phyloP scores from a whole-genome alignment of 2,329 filamentous ascomycete genomes.

The Alternaria sp. region DNA sequence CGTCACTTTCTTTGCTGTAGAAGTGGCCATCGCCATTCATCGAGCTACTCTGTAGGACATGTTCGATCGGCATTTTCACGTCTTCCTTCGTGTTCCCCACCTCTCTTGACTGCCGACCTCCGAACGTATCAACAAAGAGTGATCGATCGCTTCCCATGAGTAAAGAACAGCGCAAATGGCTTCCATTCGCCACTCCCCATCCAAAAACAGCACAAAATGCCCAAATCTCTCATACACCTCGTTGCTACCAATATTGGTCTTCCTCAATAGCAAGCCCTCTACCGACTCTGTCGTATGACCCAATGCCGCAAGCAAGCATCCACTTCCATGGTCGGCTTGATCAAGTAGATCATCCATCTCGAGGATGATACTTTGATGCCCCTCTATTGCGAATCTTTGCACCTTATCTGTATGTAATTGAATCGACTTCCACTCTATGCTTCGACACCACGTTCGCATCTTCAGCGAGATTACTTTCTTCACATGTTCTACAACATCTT shows the following conservation, averaged over 20 bases:
- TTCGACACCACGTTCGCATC: background rate
- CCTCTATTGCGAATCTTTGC: too few relatives aligned
- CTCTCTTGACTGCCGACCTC: background rate
- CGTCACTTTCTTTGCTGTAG: fast-evolving
- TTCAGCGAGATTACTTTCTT: background rate
- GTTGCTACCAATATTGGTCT: too few relatives aligned
- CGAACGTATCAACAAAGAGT: background rate
- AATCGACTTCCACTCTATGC: background rate
- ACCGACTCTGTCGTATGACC: background rate
- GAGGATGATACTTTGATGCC: too few relatives aligned
- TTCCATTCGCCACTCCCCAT: background rate
- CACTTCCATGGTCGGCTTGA: background rate
- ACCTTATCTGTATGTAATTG: too few relatives aligned
- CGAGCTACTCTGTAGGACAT: background rate
- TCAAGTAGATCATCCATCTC: background rate
- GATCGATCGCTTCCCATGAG: background rate
- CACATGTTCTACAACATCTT: background rate
- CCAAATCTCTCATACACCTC: background rate
- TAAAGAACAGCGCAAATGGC: background rate
- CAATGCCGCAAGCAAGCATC: background rate
- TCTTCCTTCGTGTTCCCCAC: background rate
- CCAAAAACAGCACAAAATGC: background rate
- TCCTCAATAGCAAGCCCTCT: background rate
- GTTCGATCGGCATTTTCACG: background rate
- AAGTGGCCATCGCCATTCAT: background rate